Evolutionary conservation across 2,329 filamentous ascomycete species (phyloP), one percentile per base, ranked within the genome.

Genomic region (Biscogniauxia marginata): DNA sequence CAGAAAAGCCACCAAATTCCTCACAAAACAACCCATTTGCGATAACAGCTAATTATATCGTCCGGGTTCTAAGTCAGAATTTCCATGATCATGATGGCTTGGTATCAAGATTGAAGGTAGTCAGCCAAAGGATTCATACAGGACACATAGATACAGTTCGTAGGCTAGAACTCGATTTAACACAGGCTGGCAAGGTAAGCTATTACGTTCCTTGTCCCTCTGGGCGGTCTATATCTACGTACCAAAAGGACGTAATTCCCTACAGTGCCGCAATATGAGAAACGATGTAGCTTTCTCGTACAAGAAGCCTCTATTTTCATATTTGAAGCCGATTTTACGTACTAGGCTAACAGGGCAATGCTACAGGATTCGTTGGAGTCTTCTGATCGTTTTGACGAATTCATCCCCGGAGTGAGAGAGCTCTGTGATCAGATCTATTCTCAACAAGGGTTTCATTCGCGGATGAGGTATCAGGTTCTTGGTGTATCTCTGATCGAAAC

Each of bases 131-230:
- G 13, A 66, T 78, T 50, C 65, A 65, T 24, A 66, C 63, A n/a
- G 74, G 74, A 7, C 66, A 64, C 45, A 70, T 79, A 19, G 65
- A 61, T 13, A 79, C 75, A 16, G 70, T 77, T 18, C 75, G 82
- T 13, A 75, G 74, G 47, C 67, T 82, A 1, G 82, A 84, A 65
- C 66, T 84, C 18, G 79, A 82, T 55, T 63, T 83, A 4, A 72
- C 84, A 50, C 73, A 78, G 53, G 74, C 73, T 11, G 81, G 80
- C 61, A 82, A 78, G 74, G 80, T 82, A 64, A 65, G 73, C 21
- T 49, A 19, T 39, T n/a, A 16, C 13, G 8, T 16, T 43, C 45
- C 13, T 5, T 25, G 2, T 44, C 7, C n/a, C 25, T 2, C 30
- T 39, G n/a, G 4, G 5, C n/a, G 30, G 1, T 9, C 30, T 39